phyloP scores from a whole-genome alignment of 352 stramenopile species.

The Elongisporangium prolatum region DNA sequence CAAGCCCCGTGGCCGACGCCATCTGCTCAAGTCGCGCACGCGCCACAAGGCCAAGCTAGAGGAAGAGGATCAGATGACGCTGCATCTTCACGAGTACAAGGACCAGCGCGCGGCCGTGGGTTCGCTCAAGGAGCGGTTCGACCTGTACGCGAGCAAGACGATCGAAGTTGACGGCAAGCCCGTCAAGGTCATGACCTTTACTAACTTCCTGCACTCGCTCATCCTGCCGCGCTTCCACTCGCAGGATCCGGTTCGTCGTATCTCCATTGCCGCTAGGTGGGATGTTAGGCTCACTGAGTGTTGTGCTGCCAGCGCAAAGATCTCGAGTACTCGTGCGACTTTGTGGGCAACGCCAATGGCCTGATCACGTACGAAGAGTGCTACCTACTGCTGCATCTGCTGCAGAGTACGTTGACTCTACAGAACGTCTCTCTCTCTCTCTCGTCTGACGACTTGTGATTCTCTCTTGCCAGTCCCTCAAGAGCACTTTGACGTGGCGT shows the following conservation, averaged over 20 bases:
- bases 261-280: no score
- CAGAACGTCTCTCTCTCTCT: background rate
- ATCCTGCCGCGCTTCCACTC: conserved; percentile 69
- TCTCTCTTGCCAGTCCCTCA: conserved; percentile 38
- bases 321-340: conserved; percentile 64
- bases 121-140: conserved; percentile 47
- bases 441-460: background rate
- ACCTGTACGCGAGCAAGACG: conserved; percentile 50
- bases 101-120: conserved; percentile 23
- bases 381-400: conserved; percentile 70
- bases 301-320: conserved; percentile 37
- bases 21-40: conserved; percentile 56
- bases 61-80: conserved; percentile 63
- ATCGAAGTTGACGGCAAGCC: conserved; percentile 19
- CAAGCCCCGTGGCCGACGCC: conserved; percentile 18
- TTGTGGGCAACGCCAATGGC: conserved; percentile 61
- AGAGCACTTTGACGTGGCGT: conserved; percentile 75
- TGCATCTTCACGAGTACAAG: conserved; percentile 64
- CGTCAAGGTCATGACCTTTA: conserved; percentile 68
- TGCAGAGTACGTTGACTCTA: conserved; percentile 48
- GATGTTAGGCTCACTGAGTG: no score
- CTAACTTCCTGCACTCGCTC: conserved; percentile 75
- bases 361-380: conserved; percentile 82
- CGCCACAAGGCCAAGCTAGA: conserved; percentile 56
- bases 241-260: conserved; percentile 28